Evolutionary conservation across 2,329 filamentous ascomycete species (phyloP).

Genomic region (Nannizzia gypsea): DNA sequence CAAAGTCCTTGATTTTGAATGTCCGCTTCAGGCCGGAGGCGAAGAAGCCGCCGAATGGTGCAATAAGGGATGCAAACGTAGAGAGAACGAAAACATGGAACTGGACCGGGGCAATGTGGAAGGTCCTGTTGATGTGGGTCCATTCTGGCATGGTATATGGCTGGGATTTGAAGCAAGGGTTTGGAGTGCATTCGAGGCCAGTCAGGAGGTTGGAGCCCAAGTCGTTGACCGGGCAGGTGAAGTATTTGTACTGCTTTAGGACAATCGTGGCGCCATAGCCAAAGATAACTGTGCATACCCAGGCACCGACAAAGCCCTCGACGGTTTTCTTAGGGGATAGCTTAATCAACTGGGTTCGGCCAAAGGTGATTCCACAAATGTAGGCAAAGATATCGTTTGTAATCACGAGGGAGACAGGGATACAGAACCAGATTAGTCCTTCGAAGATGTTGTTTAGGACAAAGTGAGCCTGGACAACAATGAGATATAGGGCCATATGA

Average conservation of each 20-base stretch:
- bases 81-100: constrained; percentile 83
- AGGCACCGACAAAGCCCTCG: constrained; percentile 89
- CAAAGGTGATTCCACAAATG: constrained; percentile 92
- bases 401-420: constrained; percentile 87
- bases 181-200: constrained; percentile 76
- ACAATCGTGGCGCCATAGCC: constrained; percentile 71
- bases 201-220: constrained; percentile 88
- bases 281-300: constrained; percentile 87
- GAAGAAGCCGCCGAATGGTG: constrained; percentile 96
- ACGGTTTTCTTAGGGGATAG: constrained; percentile 98
- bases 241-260: constrained; percentile 86
- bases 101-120: constrained; percentile 78
- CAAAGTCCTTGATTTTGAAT: constrained; percentile 99
- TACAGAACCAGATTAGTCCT: constrained; percentile 99
- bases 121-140: constrained; percentile 58
- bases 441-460: constrained; percentile 99
- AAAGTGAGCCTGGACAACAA: constrained; percentile 95
- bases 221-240: constrained; percentile 95
- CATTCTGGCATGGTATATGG: constrained; percentile 61
- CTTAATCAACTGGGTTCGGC: constrained; percentile 92
- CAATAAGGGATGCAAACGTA: constrained; percentile 90
- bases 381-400: constrained; percentile 99
- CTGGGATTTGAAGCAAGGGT: constrained; percentile 77
- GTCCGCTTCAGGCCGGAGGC: constrained; percentile 94
- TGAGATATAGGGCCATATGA: constrained; percentile 96